Conservation (phyloP, 345 rosid genomes). For the Eucalyptus regnans region DNA sequence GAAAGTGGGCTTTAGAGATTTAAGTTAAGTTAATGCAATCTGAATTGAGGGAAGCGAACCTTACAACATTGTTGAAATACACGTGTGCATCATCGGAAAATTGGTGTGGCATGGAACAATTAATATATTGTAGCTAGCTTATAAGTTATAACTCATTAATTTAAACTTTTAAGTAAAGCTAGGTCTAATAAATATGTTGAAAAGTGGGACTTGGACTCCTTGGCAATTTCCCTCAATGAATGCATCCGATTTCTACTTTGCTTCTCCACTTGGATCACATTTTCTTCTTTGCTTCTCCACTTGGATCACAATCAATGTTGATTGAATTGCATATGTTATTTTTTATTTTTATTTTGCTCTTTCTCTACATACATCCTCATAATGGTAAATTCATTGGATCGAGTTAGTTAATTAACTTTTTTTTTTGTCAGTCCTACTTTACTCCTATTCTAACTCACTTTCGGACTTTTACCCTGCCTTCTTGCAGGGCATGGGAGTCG, state of each 20-base stretch:
- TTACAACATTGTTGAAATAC: not conserved
- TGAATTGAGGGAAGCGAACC: not conserved
- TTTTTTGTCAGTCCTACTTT: too few relatives aligned
- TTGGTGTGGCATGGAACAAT: not conserved
- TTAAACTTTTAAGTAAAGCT: too few relatives aligned
- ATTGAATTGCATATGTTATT: not conserved
- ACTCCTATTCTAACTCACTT: too few relatives aligned
- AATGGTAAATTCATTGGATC: not conserved
- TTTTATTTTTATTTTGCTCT: not conserved
- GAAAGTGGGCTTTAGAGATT: not conserved
- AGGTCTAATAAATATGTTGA: not conserved
- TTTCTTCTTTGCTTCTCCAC: too few relatives aligned
- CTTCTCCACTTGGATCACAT: not conserved
- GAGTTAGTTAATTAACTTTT: too few relatives aligned
- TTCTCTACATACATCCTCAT: not conserved
- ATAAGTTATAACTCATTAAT: not conserved
- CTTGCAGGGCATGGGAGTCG: too few relatives aligned
- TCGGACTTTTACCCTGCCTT: too few relatives aligned
- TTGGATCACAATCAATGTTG: not conserved
- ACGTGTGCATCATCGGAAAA: accelerated
- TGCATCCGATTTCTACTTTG: accelerated
- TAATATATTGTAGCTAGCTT: not conserved
- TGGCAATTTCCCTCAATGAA: too few relatives aligned
- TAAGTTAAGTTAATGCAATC: not conserved
- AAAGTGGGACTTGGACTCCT: not conserved